Conservation (phyloP, 441 rosid species). For the Syzygium syzygioides region DNA sequence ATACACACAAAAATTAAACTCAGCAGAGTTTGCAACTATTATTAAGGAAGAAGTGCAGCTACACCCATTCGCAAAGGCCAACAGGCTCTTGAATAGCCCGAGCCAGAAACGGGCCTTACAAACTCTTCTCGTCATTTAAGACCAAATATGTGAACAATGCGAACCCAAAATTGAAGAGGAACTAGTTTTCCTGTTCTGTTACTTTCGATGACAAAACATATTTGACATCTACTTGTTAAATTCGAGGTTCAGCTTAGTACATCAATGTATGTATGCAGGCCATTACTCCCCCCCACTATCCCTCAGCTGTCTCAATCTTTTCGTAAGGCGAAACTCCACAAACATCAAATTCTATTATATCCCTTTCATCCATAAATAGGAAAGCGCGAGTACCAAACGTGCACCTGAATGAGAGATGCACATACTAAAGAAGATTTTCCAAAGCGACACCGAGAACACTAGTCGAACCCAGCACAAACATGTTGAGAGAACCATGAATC, state of each 20-base stretch:
- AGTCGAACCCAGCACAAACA: neutral
- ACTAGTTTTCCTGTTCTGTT: neutral
- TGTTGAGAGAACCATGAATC: neutral
- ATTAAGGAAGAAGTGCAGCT: neutral
- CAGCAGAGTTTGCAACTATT: neutral
- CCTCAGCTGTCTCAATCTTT: neutral
- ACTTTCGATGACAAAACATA: neutral
- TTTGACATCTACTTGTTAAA: neutral
- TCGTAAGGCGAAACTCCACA: fast-evolving
- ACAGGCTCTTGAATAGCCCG: neutral
- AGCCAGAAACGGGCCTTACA: neutral
- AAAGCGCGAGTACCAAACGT: neutral
- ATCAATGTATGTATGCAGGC: neutral
- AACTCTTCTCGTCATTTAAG: neutral
- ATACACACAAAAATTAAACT: neutral
- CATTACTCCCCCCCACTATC: neutral
- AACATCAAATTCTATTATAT: neutral
- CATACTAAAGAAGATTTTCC: neutral
- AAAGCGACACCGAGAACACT: neutral
- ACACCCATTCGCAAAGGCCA: neutral
- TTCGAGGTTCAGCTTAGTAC: neutral
- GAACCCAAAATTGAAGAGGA: neutral
- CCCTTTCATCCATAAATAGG: neutral
- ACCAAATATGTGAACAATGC: neutral
- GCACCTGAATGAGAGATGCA: neutral